Evolutionary conservation across 2,329 filamentous ascomycete species (phyloP), one percentile per base, ranked within the genome.

Genomic region (Pseudocercospora vitis): DNA sequence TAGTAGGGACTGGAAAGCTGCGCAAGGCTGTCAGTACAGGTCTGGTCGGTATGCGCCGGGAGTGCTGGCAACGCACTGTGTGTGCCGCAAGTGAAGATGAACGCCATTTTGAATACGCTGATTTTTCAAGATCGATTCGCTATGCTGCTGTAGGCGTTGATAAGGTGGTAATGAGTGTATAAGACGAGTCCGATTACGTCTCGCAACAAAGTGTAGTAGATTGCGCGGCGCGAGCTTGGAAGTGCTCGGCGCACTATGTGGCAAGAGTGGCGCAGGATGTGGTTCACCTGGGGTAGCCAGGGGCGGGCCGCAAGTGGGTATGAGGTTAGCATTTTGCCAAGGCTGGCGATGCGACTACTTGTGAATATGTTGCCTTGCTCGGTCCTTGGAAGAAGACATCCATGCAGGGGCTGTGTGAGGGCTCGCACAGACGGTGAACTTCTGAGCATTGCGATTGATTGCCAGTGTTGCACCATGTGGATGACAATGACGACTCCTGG

Each of bases 71-170:
- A 65, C 71, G 48, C 67, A 76, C 73, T 76, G 61, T 78, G 76
- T 16, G 73, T 74, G 54, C 76, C 76, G 63, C 76, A 78, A 0
- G 75, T 78, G 62, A 79, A 78, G 68, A 78, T 73, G 70, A 78
- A 67, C 21, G 65, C 64, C 65, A 68, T 68, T 19, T 26, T 57
- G 19, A 35, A 24, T 1, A 28, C 24, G 44, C n/a, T 26, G 9
- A 19, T 28, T 29, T 4, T 1, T n/a, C 28, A 21, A 24, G 32
- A 19, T 33, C 6, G 18, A 24, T 21, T 2, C 7, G 16, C 42
- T 23, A 14, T 31, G 29, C n/a, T 29, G 23, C 40, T 26, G 40
- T 26, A 16, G 7, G 21, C 9, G 42, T 12, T 8, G 14, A 28
- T 4, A n/a, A 28, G 26, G 14, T 37, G 18, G 19, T 37, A 26